Evolutionary conservation across 495 filamentous ascomycete species (phyloP).

Genomic region (Venustampulla echinocandica): DNA sequence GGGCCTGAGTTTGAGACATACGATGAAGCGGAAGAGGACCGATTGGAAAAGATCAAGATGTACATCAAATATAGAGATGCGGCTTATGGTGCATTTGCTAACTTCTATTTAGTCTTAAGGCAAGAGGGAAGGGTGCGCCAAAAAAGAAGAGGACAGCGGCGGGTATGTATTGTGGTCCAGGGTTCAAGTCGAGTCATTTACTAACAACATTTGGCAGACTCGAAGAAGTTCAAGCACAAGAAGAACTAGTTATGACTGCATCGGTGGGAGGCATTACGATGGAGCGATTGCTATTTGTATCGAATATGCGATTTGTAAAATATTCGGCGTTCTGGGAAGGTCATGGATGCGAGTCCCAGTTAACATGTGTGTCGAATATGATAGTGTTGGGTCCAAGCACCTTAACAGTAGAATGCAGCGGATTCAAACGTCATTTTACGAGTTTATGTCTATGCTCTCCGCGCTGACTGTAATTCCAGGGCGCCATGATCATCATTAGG

Average conservation of each 20-base stretch:
- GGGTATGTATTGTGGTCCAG: constrained; percentile 54
- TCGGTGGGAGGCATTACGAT: no score
- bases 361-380: not conserved
- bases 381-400: not conserved
- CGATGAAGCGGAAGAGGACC: constrained; percentile 62
- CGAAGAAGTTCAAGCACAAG: constrained; percentile 29
- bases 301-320: constrained; percentile 15
- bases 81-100: constrained; percentile 20
- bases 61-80: constrained; percentile 31
- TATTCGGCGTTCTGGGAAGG: constrained; percentile 14
- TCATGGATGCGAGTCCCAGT: not conserved
- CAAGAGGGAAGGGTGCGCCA: constrained; percentile 78
- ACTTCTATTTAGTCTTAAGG: constrained; percentile 48
- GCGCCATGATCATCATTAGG: no score
- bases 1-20: constrained; percentile 56
- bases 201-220: constrained; percentile 20
- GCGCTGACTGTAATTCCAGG: no score
- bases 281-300: no score
- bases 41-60: constrained; percentile 67
- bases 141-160: constrained; percentile 75
- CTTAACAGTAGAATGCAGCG: constrained; percentile 5
- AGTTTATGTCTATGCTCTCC: not conserved
- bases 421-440: not conserved
- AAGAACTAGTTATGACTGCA: constrained; percentile 21
- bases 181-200: no score